These are phyloP conservation scores for Glycine soja DNA, from an alignment of 306 rosid species.

Conservation along the genomic window DNA sequence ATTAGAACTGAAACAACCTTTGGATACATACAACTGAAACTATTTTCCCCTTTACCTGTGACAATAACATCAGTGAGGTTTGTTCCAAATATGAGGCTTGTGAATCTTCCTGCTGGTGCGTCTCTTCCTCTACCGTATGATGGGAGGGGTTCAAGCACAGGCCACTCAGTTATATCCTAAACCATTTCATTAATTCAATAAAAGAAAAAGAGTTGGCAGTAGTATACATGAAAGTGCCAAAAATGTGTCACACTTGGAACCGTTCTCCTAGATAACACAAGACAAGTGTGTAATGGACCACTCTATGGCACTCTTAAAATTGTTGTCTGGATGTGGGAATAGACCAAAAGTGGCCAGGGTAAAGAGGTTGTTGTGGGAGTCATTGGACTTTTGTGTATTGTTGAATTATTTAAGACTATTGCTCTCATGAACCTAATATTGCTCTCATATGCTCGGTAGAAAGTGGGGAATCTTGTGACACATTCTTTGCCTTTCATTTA, in stretches of 20 bases:
- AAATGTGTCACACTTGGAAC: constrained; percentile 30
- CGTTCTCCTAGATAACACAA: background rate
- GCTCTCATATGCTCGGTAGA: background rate
- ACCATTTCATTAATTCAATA: constrained; percentile 33
- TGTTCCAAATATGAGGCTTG: constrained; percentile 75
- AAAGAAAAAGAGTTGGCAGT: constrained; percentile 14
- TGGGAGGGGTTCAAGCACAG: constrained; percentile 66
- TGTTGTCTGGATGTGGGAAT: constrained; percentile 33
- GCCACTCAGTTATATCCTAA: constrained; percentile 81
- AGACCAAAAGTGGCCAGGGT: constrained; percentile 30
- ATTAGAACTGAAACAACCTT: constrained; percentile 8
- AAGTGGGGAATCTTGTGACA: constrained; percentile 45
- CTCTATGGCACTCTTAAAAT: constrained; percentile 30
- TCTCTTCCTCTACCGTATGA: constrained; percentile 90
- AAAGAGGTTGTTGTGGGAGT: constrained; percentile 8
- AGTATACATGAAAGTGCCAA: constrained; percentile 36
- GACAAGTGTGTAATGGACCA: constrained; percentile 46
- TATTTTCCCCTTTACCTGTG: constrained; percentile 55
- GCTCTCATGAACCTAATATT: background rate
- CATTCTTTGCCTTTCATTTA: constrained; percentile 35
- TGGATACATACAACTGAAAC: background rate
- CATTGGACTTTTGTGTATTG: background rate
- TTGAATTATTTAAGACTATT: constrained; percentile 10
- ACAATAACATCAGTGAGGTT: constrained; percentile 81
- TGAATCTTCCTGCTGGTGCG: constrained; percentile 70